Percentiles rank a stretch among this genome's conserved stretches.
Evolutionary conservation across 108 stramenopile species (phyloP).

Genomic region (Conticribra weissflogii): DNA sequence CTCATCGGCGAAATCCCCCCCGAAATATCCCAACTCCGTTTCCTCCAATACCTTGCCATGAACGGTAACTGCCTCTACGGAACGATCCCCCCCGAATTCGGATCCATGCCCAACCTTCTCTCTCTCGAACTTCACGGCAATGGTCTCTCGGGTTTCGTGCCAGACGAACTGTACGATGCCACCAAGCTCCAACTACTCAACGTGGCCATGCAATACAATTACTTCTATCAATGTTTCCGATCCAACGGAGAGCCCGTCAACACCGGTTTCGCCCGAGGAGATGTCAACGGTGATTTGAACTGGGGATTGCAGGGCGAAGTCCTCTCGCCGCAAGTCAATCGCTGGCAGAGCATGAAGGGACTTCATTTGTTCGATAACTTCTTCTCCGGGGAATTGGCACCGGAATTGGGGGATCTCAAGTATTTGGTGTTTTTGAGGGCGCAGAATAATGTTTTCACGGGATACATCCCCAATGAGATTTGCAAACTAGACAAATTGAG

Average conservation of each 20-base stretch:
- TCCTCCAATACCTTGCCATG: constrained; percentile 36
- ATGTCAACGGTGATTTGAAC: constrained; percentile 9
- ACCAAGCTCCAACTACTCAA: constrained; percentile 43
- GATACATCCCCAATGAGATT: constrained; percentile 49
- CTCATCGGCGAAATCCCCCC: constrained; percentile 42
- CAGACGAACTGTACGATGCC: constrained; percentile 33
- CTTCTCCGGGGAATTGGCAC: constrained; percentile 26
- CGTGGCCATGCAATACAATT: constrained; percentile 39
- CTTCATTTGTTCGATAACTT: constrained; percentile 47
- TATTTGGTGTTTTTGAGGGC: constrained; percentile 38
- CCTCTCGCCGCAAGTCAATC: constrained; percentile 13
- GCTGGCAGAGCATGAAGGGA: constrained; percentile 43
- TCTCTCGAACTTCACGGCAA: constrained; percentile 43
- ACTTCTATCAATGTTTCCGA: constrained; percentile 10
- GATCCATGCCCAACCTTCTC: constrained; percentile 42
- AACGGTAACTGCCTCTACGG: constrained; percentile 51
- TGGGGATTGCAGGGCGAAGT: constrained; percentile 22
- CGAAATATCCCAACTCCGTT: constrained; percentile 38
- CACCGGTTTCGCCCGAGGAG: constrained; percentile 17
- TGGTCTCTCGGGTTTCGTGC: constrained; percentile 35
- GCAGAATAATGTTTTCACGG: constrained; percentile 43
- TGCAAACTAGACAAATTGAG: constrained; percentile 31
- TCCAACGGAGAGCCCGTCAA: constrained; percentile 25
- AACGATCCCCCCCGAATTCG: constrained; percentile 56
- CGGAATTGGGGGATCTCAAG: constrained; percentile 35